phyloP scores from a whole-genome alignment of 805 yeast genomes.

The Candida ovalis region DNA sequence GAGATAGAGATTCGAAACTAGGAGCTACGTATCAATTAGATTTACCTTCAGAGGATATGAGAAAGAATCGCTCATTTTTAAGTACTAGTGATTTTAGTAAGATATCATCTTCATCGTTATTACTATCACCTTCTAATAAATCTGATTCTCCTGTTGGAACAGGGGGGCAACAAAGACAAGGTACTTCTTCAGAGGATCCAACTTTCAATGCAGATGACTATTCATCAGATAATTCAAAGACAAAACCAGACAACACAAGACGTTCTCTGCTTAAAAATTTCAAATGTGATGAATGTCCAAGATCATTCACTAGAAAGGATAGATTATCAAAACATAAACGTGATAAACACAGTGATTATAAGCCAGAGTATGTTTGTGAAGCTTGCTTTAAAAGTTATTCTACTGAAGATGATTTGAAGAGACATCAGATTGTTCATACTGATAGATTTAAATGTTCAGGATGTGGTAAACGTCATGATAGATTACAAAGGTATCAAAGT shows the following conservation, averaged over 20 bases:
- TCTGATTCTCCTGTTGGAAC: slow-evolving; percentile 26
- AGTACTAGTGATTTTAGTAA: too few relatives aligned
- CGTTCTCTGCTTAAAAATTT: background rate
- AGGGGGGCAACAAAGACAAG: background rate
- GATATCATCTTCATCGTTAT: background rate
- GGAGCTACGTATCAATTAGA: too few relatives aligned
- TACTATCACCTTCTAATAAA: slow-evolving; percentile 1
- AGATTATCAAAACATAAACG: slow-evolving; percentile 2
- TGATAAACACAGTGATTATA: slow-evolving; percentile 5
- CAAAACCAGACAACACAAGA: background rate
- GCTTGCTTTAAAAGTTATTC: slow-evolving; percentile 4
- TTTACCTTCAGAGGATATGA: too few relatives aligned
- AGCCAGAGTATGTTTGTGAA: slow-evolving; percentile 3
- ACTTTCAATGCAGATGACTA: background rate
- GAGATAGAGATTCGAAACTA: too few relatives aligned
- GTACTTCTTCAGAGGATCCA: background rate
- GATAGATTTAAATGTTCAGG: slow-evolving; percentile 5
- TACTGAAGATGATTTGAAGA: slow-evolving; percentile 7
- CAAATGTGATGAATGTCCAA: slow-evolving; percentile 3
- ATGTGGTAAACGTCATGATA: slow-evolving; percentile 8
- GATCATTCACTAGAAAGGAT: slow-evolving; percentile 7
- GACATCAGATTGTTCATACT: slow-evolving; percentile 6
- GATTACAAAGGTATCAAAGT: slow-evolving; percentile 12
- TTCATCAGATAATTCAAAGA: background rate
- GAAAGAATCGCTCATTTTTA: too few relatives aligned